Percentiles rank a stretch among this genome's conserved stretches.
These are phyloP conservation scores for Vanrija sp. DNA, from an alignment of 1,284 basidiomycete species.

Conservation along the genomic window DNA sequence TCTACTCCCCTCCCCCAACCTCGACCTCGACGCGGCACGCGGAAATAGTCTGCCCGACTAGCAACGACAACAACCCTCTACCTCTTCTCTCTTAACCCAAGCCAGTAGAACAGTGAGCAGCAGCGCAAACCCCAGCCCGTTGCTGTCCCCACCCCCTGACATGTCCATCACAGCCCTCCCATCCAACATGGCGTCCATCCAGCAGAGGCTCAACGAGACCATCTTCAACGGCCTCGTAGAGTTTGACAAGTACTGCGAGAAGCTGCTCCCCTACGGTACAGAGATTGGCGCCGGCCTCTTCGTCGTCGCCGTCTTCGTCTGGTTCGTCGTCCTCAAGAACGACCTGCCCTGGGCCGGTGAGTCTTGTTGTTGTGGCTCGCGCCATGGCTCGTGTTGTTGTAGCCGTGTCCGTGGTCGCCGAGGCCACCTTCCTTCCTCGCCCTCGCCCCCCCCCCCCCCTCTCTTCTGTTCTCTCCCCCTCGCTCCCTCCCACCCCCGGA, in stretches of 20 bases:
- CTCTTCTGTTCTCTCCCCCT: too few relatives aligned
- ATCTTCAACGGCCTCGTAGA: too few relatives aligned
- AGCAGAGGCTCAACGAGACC: background rate
- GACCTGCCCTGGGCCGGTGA: too few relatives aligned
- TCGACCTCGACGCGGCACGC: too few relatives aligned
- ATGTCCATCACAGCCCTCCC: background rate
- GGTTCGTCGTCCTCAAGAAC: background rate
- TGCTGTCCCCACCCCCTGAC: background rate
- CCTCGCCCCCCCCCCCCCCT: too few relatives aligned
- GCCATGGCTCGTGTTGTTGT: too few relatives aligned
- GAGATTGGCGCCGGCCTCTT: background rate
- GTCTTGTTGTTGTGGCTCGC: too few relatives aligned
- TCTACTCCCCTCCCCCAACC: too few relatives aligned
- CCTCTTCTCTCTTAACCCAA: background rate
- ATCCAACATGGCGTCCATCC: background rate
- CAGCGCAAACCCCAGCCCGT: background rate
- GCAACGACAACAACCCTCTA: background rate
- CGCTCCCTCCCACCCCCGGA: too few relatives aligned
- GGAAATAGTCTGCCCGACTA: too few relatives aligned
- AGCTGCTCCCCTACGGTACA: background rate
- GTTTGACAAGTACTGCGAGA: background rate
- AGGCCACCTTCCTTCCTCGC: too few relatives aligned
- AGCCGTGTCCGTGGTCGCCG: background rate
- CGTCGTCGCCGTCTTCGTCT: background rate
- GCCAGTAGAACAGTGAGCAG: background rate